A percentile compares a stretch with the other conserved stretches of the same genome.
Evolutionary conservation across 495 filamentous ascomycete species (phyloP).

Genomic region (Haplographium delicatum): DNA sequence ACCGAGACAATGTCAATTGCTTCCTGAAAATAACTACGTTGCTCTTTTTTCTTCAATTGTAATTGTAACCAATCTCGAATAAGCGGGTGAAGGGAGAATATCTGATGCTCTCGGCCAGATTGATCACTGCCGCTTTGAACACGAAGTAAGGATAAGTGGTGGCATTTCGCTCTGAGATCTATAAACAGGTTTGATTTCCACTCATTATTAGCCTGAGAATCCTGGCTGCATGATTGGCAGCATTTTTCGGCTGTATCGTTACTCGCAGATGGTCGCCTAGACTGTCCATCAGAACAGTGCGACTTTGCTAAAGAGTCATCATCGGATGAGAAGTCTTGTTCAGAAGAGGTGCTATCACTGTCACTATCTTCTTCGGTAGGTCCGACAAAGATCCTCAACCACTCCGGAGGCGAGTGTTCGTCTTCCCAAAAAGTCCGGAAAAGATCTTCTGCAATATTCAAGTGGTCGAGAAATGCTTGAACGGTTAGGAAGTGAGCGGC

Average conservation of each 20-base stretch:
- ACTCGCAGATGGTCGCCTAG: background rate
- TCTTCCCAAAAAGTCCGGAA: background rate
- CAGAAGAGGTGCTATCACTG: background rate
- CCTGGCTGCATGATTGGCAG: background rate
- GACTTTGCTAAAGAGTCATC: too few relatives aligned
- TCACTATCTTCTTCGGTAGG: background rate
- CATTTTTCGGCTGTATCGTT: background rate
- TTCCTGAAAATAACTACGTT: background rate
- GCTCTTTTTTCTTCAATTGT: background rate
- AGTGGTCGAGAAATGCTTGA: conserved; percentile 6
- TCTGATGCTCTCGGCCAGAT: background rate
- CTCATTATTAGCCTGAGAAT: background rate
- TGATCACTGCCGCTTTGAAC: background rate
- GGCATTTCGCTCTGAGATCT: too few relatives aligned
- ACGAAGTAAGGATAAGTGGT: background rate
- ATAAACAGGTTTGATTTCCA: too few relatives aligned
- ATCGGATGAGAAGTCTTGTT: background rate
- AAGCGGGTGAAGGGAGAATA: background rate
- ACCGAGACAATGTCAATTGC: background rate
- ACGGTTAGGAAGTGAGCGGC: conserved; percentile 4
- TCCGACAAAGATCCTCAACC: conserved; percentile 5
- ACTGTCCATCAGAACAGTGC: background rate
- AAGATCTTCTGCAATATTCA: conserved; percentile 1
- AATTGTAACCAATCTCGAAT: background rate
- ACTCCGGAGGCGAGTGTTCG: background rate